phyloP scores from a whole-genome alignment of 2,329 filamentous ascomycete genomes.

The Fusarium clavum region DNA sequence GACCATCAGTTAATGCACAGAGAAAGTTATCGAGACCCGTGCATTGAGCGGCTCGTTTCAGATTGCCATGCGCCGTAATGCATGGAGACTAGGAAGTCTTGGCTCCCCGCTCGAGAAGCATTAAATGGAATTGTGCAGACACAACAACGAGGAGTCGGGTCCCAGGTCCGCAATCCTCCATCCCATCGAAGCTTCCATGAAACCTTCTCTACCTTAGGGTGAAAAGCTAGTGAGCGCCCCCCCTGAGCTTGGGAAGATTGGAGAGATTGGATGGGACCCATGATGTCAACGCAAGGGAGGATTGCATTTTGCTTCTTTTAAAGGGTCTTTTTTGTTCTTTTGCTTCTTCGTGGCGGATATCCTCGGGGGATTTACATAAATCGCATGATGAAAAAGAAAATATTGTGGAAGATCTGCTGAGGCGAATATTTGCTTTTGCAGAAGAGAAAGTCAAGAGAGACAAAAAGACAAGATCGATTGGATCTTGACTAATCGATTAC shows the following conservation, averaged over 20 bases:
- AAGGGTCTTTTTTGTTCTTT: neutral
- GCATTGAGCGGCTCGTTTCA: constrained; percentile 35
- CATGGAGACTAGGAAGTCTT: constrained; percentile 6
- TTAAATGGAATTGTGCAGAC: constrained; percentile 14
- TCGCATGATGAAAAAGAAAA: constrained; percentile 3
- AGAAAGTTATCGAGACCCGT: constrained; percentile 16
- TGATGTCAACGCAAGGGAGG: constrained; percentile 43
- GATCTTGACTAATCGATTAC: constrained; percentile 14
- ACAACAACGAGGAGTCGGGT: constrained; percentile 6
- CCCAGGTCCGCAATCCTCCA: constrained; percentile 9
- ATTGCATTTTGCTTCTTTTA: constrained; percentile 12
- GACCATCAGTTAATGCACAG: constrained; percentile 6
- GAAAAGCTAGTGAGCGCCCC: constrained; percentile 26
- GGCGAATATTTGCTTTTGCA: neutral
- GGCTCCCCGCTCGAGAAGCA: neutral
- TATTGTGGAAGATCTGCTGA: constrained; percentile 16
- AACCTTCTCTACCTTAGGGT: constrained; percentile 39
- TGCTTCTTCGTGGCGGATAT: neutral
- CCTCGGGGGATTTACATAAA: neutral
- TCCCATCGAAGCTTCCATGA: constrained; percentile 44
- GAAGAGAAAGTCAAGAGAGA: constrained; percentile 4
- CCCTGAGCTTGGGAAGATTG: constrained; percentile 37
- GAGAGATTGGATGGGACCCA: constrained; percentile 12
- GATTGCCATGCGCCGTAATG: constrained; percentile 19
- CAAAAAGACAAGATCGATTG: neutral